Evolutionary conservation across 805 yeast species (phyloP), one percentile per base, ranked within the genome.

Genomic region (Millerozyma miso): DNA sequence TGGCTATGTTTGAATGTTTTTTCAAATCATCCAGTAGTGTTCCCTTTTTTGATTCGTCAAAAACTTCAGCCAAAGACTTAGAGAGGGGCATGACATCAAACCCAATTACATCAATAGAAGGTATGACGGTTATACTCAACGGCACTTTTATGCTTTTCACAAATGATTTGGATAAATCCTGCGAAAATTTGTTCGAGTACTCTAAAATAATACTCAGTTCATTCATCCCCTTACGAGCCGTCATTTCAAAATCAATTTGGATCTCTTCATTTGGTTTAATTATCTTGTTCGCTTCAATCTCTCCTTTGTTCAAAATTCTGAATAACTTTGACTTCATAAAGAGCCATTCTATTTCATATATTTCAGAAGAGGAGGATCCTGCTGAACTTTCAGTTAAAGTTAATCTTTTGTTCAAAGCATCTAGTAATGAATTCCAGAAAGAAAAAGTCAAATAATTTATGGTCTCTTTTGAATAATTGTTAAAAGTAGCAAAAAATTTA

Each of bases 341-440:
- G 50, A 76, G 77, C 67, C 83, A 83, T 55, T 88, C 96, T 43
- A 83, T 69, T 56, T 88, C 96, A 58, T 86, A 80, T 3, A 80
- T 63, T 40, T 87, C 96, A 40, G 77, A 71, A 0, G 81, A 76
- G 0, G 82, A 74, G 8, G 33, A 33, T 1, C 52, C 56, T 8
- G 43, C 35, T 23, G 48, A 38, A 19, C 40, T 44, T 6, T 33
- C 39, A 14, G 29, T 16, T 26, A 69, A 67, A 36, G 68, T 73
- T 29, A 86, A 61, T 10, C 80, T 77, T n/a, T 73, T 67, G 45
- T 73, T 77, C 41, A 86, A 60, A 0, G 83, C 77, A 26, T 81
- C 89, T 4, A 77, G 73, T 0, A 93, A 83, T 0, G 93, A 83
- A 55, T 88, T 96, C 65, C 79, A 69, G 50, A 81, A 81, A 4